Percentiles rank a stretch among this genome's conserved stretches.
These are phyloP conservation scores for Dendrobium huoshanense DNA, from an alignment of 106 monocot genomes.

Conservation along the genomic window DNA sequence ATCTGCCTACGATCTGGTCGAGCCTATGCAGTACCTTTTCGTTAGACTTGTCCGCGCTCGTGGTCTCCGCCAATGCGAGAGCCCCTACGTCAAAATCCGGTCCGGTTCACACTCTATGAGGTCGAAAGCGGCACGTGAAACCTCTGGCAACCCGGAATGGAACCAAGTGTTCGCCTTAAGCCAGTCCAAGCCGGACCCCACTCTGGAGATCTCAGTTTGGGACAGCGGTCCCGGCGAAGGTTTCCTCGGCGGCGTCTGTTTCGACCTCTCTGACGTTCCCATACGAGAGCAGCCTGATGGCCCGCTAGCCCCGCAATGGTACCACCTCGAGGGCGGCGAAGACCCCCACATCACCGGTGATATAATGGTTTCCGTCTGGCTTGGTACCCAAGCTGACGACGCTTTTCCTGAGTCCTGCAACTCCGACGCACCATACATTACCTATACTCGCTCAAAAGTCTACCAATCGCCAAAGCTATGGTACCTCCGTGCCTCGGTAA, in stretches of 20 bases:
- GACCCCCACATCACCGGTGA: conserved; percentile 53
- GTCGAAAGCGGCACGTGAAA: conserved; percentile 36
- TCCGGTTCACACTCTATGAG: conserved; percentile 42
- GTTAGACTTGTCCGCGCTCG: conserved; percentile 72
- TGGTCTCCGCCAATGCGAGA: conserved; percentile 48
- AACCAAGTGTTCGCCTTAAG: conserved; percentile 73
- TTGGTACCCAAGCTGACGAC: conserved; percentile 94
- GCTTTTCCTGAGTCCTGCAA: conserved; percentile 81
- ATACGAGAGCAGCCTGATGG: conserved; percentile 86
- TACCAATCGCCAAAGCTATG: conserved; percentile 99
- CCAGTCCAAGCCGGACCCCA: conserved; percentile 53
- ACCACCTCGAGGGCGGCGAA: conserved; percentile 73
- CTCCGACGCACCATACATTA: conserved; percentile 68
- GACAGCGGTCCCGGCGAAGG: conserved; percentile 34
- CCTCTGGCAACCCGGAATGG: conserved; percentile 67
- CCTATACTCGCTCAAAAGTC: conserved; percentile 85
- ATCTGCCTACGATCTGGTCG: conserved; percentile 68
- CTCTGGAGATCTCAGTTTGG: conserved; percentile 74
- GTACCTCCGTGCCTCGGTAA: conserved; percentile 81
- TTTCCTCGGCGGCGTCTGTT: conserved; percentile 95
- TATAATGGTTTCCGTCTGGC: conserved; percentile 95
- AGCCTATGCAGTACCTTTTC: conserved; percentile 91
- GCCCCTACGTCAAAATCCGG: conserved; percentile 62
- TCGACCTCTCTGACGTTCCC: conserved; percentile 89
- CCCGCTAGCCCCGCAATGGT: conserved; percentile 95